A percentile compares a stretch with the other conserved stretches of the same genome.
phyloP scores from a whole-genome alignment of 108 stramenopile genomes.

The Pelagomonas calceolata region DNA sequence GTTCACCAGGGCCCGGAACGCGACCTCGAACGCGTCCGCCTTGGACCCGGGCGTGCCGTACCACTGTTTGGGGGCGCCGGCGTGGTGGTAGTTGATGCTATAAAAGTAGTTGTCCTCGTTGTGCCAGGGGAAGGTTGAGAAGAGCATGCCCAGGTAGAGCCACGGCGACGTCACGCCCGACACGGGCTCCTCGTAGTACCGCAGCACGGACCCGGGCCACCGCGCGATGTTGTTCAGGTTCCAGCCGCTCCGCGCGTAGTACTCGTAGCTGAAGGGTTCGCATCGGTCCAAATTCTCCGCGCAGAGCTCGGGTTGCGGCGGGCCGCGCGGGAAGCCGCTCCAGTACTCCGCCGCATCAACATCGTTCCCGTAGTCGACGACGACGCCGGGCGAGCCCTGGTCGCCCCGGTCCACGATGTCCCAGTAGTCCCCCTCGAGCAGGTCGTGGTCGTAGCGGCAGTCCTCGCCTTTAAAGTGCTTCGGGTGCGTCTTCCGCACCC shows the following conservation, averaged over 20 bases:
- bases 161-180: conserved; percentile 93
- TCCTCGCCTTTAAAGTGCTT: background rate
- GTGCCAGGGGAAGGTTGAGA: conserved; percentile 97
- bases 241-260: conserved; percentile 59
- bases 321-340: conserved; percentile 65
- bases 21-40: conserved; percentile 49
- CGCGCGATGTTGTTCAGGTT: conserved; percentile 95
- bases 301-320: background rate
- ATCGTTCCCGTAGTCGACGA: conserved; percentile 77
- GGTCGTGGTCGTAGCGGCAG: background rate
- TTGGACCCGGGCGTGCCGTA: conserved; percentile 79
- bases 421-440: conserved; percentile 91
- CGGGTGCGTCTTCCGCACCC: conserved; percentile 41
- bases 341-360: conserved; percentile 71
- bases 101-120: conserved; percentile 98
- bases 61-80: conserved; percentile 93
- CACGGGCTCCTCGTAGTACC: conserved; percentile 74
- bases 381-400: conserved; percentile 46
- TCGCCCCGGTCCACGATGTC: conserved; percentile 68
- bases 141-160: conserved; percentile 84
- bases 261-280: background rate
- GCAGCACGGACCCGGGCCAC: conserved; percentile 66
- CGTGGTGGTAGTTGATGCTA: conserved; percentile 94
- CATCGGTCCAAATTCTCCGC: background rate
- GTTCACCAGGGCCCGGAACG: conserved; percentile 53